Conservation (phyloP, 768 basidiomycete species). For the Termitomyces bulborhizus region DNA sequence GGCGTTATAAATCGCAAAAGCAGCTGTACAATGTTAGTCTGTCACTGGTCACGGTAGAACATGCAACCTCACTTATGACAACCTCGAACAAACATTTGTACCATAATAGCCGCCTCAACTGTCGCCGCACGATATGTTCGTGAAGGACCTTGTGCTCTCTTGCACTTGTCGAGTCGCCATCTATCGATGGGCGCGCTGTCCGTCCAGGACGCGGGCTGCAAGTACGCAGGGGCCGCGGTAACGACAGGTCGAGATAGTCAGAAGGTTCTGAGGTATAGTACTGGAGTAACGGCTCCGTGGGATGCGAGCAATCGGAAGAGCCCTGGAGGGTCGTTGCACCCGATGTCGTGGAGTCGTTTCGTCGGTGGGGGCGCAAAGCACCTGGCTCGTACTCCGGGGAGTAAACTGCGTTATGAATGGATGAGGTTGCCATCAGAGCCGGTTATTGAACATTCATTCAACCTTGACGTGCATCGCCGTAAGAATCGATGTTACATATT, state of each 20-base stretch:
- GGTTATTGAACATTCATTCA: slow-evolving; percentile 11
- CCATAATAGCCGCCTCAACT: slow-evolving; percentile 23
- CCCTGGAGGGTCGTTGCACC: slow-evolving; percentile 28
- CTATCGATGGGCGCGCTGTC: slow-evolving; percentile 21
- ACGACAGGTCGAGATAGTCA: slow-evolving; percentile 26
- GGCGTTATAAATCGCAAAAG: slow-evolving; percentile 57
- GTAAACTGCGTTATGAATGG: slow-evolving; percentile 51
- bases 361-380: slow-evolving; percentile 37
- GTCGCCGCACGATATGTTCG: slow-evolving; percentile 18
- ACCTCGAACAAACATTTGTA: slow-evolving; percentile 25
- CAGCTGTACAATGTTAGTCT: slow-evolving; percentile 26
- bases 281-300: slow-evolving; percentile 37
- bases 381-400: slow-evolving; percentile 22
- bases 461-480: slow-evolving; percentile 9
- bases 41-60: not conserved
- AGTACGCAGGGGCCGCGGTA: slow-evolving; percentile 25
- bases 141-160: slow-evolving; percentile 23
- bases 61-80: slow-evolving; percentile 30
- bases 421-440: slow-evolving; percentile 49
- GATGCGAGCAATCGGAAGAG: slow-evolving; percentile 33
- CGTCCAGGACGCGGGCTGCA: slow-evolving; percentile 20
- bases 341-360: slow-evolving; percentile 32
- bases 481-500: not conserved
- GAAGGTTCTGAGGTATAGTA: slow-evolving; percentile 21
- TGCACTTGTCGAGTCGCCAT: slow-evolving; percentile 18